Percentiles rank a stretch among this genome's conserved stretches.
Evolutionary conservation across 495 filamentous ascomycete species (phyloP).

Genomic region (Aspergillus saccharolyticus): DNA sequence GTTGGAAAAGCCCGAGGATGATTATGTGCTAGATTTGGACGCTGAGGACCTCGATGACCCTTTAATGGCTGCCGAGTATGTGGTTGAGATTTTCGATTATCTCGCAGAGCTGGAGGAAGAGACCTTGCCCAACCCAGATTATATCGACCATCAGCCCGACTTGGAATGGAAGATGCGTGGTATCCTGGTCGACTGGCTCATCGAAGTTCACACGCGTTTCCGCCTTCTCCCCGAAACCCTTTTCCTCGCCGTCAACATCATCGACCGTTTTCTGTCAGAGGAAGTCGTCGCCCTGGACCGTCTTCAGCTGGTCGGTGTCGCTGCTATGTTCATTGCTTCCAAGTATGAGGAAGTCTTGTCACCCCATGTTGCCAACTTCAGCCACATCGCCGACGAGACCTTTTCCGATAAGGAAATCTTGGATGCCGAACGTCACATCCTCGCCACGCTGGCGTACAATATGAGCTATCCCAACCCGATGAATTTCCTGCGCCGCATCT

Average conservation of each 20-base stretch:
- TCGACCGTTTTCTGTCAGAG: slow-evolving; percentile 91
- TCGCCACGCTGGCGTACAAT: slow-evolving; percentile 88
- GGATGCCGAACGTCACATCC: slow-evolving; percentile 91
- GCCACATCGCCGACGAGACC: slow-evolving; percentile 92
- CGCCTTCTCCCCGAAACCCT: slow-evolving; percentile 95
- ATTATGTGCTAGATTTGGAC: slow-evolving; percentile 65
- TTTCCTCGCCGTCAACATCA: slow-evolving; percentile 95
- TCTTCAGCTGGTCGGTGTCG: slow-evolving; percentile 92
- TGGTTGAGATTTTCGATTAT: slow-evolving; percentile 96
- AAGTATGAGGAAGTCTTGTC: slow-evolving; percentile 99
- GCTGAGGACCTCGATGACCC: slow-evolving; percentile 86
- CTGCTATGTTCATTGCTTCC: slow-evolving; percentile 97
- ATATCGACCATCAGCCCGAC: slow-evolving; percentile 90
- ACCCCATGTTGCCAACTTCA: slow-evolving; percentile 94
- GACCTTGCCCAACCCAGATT: slow-evolving; percentile 83
- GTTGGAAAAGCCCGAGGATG: slow-evolving; percentile 37
- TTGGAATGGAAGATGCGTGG: slow-evolving; percentile 98
- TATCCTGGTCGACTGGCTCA: slow-evolving; percentile 96
- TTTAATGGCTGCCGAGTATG: slow-evolving; percentile 96
- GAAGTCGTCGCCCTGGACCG: slow-evolving; percentile 94
- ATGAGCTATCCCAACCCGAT: slow-evolving; percentile 98
- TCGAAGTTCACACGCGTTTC: slow-evolving; percentile 97
- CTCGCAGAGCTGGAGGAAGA: slow-evolving; percentile 77
- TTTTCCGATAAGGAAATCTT: slow-evolving; percentile 95
- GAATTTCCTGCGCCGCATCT: slow-evolving; percentile 98